Conservation (phyloP, 1,284 basidiomycete genomes). For the Heimioporus punctisporus region DNA sequence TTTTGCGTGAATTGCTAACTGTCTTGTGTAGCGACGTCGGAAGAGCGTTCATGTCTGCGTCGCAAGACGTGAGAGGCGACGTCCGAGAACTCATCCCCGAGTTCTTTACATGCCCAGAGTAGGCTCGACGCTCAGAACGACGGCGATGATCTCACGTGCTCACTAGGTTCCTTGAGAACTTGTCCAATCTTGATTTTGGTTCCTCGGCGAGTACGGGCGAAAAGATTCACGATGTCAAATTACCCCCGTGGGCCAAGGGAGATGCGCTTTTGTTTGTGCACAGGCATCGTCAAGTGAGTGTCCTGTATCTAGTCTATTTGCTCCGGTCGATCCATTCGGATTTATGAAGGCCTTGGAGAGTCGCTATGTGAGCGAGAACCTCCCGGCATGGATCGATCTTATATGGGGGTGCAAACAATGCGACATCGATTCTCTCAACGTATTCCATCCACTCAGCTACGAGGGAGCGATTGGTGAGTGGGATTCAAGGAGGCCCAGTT, state of each 20-base stretch:
- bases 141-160: constrained; percentile 7
- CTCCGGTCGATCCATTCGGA: neutral
- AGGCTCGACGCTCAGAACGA: constrained; percentile 17
- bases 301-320: neutral
- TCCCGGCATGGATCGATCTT: constrained; percentile 94
- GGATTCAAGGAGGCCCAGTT: neutral
- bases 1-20: constrained; percentile 6
- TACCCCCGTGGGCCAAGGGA: constrained; percentile 90
- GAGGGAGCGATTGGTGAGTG: constrained; percentile 83
- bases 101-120: constrained; percentile 85
- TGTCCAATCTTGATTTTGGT: constrained; percentile 83
- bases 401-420: constrained; percentile 90
- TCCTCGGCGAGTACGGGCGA: constrained; percentile 83
- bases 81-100: constrained; percentile 96
- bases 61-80: constrained; percentile 87
- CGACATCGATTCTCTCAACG: constrained; percentile 81
- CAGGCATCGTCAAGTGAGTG: constrained; percentile 72
- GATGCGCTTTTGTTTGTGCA: constrained; percentile 88
- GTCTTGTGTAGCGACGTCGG: constrained; percentile 58
- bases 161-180: constrained; percentile 71
- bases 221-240: constrained; percentile 84
- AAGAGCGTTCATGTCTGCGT: constrained; percentile 85
- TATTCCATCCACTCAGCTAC: constrained; percentile 95
- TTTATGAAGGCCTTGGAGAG: constrained; percentile 84
- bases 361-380: constrained; percentile 83